phyloP scores from a whole-genome alignment of 192 early-diverging fungal genomes.

The Helicostylum pulchrum region DNA sequence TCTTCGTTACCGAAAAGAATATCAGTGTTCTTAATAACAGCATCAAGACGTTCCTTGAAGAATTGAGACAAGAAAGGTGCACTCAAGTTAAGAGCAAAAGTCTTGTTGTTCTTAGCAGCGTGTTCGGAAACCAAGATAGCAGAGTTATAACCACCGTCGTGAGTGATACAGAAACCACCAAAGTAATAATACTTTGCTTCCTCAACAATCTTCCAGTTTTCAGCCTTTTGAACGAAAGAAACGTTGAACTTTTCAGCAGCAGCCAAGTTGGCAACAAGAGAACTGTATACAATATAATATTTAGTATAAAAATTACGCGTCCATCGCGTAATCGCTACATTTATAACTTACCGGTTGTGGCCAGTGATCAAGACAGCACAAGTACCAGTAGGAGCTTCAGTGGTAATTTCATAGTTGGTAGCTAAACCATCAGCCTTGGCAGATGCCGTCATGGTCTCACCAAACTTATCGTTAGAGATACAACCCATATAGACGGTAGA shows the following conservation, averaged over 20 bases:
- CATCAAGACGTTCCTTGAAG: slow-evolving; percentile 81
- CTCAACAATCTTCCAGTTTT: slow-evolving; percentile 87
- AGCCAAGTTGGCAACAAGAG: slow-evolving; percentile 90
- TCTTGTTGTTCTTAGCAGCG: slow-evolving; percentile 79
- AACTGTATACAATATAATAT: slow-evolving; percentile 38
- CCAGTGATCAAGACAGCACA: slow-evolving; percentile 96
- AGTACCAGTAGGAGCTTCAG: slow-evolving; percentile 81
- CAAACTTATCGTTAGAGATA: slow-evolving; percentile 85
- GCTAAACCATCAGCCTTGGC: slow-evolving; percentile 82
- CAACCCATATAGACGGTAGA: slow-evolving; percentile 92
- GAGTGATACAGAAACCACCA: slow-evolving; percentile 91
- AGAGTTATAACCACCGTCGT: slow-evolving; percentile 74
- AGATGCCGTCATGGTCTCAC: slow-evolving; percentile 66
- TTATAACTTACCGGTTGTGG: slow-evolving; percentile 59
- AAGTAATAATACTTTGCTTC: slow-evolving; percentile 89
- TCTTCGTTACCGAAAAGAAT: slow-evolving; percentile 96
- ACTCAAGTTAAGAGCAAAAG: slow-evolving; percentile 90
- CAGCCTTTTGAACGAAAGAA: slow-evolving; percentile 46
- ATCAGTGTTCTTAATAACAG: slow-evolving; percentile 83
- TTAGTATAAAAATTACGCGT: not conserved
- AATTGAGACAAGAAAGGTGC: slow-evolving; percentile 95
- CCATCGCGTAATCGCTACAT: not conserved
- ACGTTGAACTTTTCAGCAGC: slow-evolving; percentile 88
- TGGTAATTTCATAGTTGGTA: slow-evolving; percentile 83
- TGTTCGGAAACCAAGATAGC: slow-evolving; percentile 87